phyloP scores from a whole-genome alignment of 1,139 yeast genomes.

The Scheffersomyces lignicola region DNA sequence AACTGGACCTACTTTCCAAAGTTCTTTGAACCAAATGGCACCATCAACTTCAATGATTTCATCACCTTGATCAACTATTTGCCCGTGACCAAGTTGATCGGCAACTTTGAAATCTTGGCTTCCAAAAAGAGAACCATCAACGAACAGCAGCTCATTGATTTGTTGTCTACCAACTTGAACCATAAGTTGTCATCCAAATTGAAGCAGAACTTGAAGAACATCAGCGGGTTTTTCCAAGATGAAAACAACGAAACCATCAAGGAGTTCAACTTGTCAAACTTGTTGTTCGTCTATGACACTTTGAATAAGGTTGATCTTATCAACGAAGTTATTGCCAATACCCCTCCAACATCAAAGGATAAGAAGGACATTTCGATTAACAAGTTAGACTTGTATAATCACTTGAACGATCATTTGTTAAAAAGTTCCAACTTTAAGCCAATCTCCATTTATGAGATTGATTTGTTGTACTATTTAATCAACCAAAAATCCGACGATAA shows the following conservation, averaged over 20 bases:
- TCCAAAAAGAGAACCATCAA: conserved; percentile 34
- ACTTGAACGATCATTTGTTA: conserved; percentile 51
- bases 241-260: conserved; percentile 14
- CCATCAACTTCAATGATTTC: conserved; percentile 41
- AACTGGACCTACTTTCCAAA: conserved; percentile 47
- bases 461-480: conserved; percentile 49
- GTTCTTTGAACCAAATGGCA: conserved; percentile 44
- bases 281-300: conserved; percentile 44
- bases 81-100: conserved; percentile 49
- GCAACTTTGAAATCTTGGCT: conserved; percentile 43
- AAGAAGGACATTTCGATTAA: conserved; percentile 48
- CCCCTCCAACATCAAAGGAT: conserved; percentile 46
- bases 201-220: conserved; percentile 33
- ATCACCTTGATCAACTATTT: conserved; percentile 43
- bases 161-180: conserved; percentile 39
- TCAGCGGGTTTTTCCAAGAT: conserved; percentile 38
- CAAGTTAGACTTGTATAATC: conserved; percentile 42
- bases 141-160: conserved; percentile 33
- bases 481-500: conserved; percentile 45
- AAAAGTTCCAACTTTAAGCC: conserved; percentile 55
- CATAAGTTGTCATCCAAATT: conserved; percentile 44
- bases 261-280: conserved; percentile 41
- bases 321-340: conserved; percentile 62
- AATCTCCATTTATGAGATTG: conserved; percentile 42
- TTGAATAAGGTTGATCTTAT: conserved; percentile 49